These are phyloP conservation scores for Laetiporus sulphureus DNA, from an alignment of 1,284 basidiomycete species.

Conservation along the genomic window DNA sequence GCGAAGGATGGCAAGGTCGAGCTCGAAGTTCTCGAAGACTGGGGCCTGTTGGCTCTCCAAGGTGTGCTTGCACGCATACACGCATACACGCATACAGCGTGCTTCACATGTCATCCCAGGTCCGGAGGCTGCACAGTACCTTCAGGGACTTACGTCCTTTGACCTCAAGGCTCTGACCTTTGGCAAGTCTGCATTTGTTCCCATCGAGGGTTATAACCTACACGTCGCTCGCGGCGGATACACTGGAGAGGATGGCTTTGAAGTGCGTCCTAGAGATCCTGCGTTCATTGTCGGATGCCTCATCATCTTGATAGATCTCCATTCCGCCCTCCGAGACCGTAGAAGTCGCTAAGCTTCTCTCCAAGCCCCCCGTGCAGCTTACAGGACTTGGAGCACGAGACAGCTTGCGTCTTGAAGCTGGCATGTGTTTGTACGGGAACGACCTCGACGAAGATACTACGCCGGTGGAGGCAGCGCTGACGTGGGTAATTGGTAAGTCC, in stretches of 20 bases:
- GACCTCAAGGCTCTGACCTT: conserved; percentile 76
- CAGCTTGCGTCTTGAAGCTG: conserved; percentile 90
- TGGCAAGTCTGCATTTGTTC: conserved; percentile 72
- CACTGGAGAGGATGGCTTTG: conserved; percentile 98
- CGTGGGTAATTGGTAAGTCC: conserved; percentile 83
- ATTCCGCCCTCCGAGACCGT: conserved; percentile 77
- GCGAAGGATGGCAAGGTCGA: conserved; percentile 58
- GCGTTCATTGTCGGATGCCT: conserved; percentile 1
- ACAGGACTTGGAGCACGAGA: conserved; percentile 93
- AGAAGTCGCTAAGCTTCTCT: conserved; percentile 68
- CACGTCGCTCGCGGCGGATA: conserved; percentile 97
- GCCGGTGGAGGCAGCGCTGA: conserved; percentile 87
- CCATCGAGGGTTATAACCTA: conserved; percentile 72
- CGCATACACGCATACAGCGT: not conserved
- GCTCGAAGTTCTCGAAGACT: conserved; percentile 77
- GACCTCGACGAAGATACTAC: conserved; percentile 86
- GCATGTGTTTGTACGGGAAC: conserved; percentile 97
- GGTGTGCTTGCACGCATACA: conserved; percentile 45
- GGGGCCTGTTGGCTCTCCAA: conserved; percentile 90
- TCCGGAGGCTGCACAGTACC: conserved; percentile 75
- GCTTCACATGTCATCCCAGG: conserved; percentile 35
- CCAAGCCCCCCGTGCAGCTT: conserved; percentile 71
- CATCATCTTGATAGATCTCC: conserved; percentile 58
- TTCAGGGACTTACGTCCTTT: conserved; percentile 68
- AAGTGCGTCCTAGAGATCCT: conserved; percentile 61